phyloP scores from a whole-genome alignment of 257 asterid species.

The Voacanga thouarsii region DNA sequence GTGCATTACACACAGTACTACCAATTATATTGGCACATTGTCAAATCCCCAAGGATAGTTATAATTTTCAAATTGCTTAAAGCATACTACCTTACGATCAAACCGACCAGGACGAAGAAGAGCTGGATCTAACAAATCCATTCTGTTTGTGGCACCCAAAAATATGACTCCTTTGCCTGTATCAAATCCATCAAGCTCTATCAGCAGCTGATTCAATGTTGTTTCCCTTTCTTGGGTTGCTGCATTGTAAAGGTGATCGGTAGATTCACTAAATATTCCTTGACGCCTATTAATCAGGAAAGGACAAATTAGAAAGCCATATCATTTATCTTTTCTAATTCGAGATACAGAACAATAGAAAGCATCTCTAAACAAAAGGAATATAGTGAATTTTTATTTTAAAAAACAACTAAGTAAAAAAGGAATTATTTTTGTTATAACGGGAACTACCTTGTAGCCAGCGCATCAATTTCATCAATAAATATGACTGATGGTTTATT shows the following conservation, averaged over 20 bases:
- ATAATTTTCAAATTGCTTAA: neutral
- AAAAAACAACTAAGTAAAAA: neutral
- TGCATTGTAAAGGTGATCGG: conserved; percentile 60
- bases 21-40: neutral
- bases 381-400: neutral
- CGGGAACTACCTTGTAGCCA: conserved; percentile 74
- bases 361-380: neutral
- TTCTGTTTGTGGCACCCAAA: conserved; percentile 96
- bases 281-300: conserved; percentile 65
- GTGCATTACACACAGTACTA: neutral
- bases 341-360: neutral
- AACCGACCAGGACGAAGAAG: conserved; percentile 99
- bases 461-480: conserved; percentile 97
- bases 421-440: neutral
- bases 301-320: neutral
- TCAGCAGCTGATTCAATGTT: conserved; percentile 92
- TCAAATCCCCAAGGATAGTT: neutral
- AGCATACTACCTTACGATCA: conserved; percentile 85
- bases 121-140: conserved; percentile 96
- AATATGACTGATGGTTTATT: conserved; percentile 96
- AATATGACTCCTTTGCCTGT: conserved; percentile 98
- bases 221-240: conserved; percentile 98
- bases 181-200: conserved; percentile 96
- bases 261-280: conserved; percentile 57
- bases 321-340: neutral